phyloP scores from a whole-genome alignment of 176 grass and related monocot species.

The Alloteropsis semialata region DNA sequence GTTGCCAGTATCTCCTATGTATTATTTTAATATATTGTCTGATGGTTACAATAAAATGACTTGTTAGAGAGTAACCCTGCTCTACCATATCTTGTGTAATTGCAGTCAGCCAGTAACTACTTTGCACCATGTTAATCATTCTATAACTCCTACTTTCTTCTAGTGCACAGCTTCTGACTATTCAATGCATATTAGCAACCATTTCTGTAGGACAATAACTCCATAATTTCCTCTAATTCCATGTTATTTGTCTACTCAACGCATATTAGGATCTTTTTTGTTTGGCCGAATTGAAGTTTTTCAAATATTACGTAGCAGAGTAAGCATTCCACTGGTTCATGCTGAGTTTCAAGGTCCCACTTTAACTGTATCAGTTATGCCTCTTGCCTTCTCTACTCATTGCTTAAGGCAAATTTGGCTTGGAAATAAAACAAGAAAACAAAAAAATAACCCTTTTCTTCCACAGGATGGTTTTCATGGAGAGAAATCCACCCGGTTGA shows the following conservation, averaged over 20 bases:
- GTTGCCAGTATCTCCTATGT: not conserved
- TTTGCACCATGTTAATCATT: not conserved
- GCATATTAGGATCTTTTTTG: not conserved
- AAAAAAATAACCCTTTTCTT: conserved; percentile 45
- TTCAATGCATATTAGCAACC: conserved; percentile 12
- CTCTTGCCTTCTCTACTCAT: conserved; percentile 15
- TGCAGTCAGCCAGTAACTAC: conserved; percentile 2
- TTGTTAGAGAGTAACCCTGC: not conserved
- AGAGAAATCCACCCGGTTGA: conserved; percentile 77
- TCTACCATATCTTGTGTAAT: conserved; percentile 1
- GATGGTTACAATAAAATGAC: not conserved
- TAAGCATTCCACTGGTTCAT: conserved; percentile 23
- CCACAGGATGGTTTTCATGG: conserved; percentile 97
- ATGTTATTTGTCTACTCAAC: not conserved
- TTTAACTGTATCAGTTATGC: not conserved
- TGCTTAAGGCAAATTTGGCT: not conserved
- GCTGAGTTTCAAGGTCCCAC: conserved; percentile 20
- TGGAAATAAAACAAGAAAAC: conserved; percentile 7
- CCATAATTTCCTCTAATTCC: not conserved
- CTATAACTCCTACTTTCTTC: not conserved
- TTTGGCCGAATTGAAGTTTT: not conserved
- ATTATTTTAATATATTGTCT: not conserved
- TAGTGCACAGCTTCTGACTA: conserved; percentile 19
- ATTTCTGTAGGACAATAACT: not conserved
- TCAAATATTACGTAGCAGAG: not conserved